These are phyloP conservation scores for Penicillium psychrofluorescens DNA, from an alignment of 495 filamentous ascomycete species.

Conservation along the genomic window DNA sequence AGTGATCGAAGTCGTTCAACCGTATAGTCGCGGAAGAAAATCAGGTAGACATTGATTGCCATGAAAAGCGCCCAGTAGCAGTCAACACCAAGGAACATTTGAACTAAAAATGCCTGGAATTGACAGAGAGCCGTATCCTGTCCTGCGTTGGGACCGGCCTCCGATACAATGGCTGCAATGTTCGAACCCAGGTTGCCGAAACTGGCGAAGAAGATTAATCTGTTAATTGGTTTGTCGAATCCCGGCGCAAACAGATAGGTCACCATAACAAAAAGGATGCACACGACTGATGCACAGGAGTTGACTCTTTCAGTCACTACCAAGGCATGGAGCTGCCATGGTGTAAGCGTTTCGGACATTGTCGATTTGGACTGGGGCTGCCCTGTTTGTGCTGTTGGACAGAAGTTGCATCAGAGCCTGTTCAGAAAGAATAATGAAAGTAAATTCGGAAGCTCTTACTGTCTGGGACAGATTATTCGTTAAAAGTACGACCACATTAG, in stretches of 20 bases:
- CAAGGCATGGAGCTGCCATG: conserved; percentile 1
- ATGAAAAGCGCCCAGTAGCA: conserved; percentile 68
- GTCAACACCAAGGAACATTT: conserved; percentile 57
- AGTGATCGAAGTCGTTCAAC: conserved; percentile 51
- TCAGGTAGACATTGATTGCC: conserved; percentile 74
- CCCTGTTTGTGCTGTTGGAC: not conserved
- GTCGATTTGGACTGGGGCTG: no score
- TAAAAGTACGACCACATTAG: not conserved
- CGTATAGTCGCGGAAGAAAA: conserved; percentile 62
- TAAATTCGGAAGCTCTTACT: not conserved
- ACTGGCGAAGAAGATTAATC: conserved; percentile 66
- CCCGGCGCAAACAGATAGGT: conserved; percentile 2
- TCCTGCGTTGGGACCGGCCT: conserved; percentile 29
- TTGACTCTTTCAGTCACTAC: conserved; percentile 7
- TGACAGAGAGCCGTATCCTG: conserved; percentile 49
- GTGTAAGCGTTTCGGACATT: no score
- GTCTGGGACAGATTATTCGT: not conserved
- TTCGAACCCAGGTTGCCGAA: conserved; percentile 68
- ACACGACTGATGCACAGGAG: conserved; percentile 1
- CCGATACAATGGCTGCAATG: conserved; percentile 59
- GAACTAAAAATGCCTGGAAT: conserved; percentile 58
- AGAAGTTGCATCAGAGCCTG: not conserved
- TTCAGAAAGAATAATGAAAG: not conserved
- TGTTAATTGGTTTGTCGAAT: conserved; percentile 61
- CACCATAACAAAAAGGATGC: conserved; percentile 4